Evolutionary conservation across 768 basidiomycete species (phyloP), one percentile per base, ranked within the genome.

Genomic region (Lentinus tigrinus): DNA sequence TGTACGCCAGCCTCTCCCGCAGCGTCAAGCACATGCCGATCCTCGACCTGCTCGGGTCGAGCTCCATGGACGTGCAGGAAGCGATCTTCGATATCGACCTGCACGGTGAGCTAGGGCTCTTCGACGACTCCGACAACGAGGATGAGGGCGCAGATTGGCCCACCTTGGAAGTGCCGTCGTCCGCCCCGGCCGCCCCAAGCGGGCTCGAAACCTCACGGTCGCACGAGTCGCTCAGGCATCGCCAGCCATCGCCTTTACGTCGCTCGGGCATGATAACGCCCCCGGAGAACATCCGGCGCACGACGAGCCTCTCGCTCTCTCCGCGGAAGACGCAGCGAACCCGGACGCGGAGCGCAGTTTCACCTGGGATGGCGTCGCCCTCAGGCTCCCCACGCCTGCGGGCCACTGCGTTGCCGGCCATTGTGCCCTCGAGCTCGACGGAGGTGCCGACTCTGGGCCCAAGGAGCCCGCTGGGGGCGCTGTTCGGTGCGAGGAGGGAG

Each of bases 61-160:
- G 83, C 16, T 78, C 84, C 16, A 81, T 78, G 52, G 84, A 88
- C 57, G 65, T 93, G 17, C 88, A 87, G 64, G 89, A 89, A 50
- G 89, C 88, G 1, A 88, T 93, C 42, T 92, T 94, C 64, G 87
- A 89, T 54, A 81, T 88, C 2, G 86, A 90, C 26, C 67, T 80
- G 21, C 68, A 72, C 3, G 69, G 70, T 27, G 72, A 84, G 9
- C 71, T 74, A 19, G 81, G 78, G 39, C 72, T 84, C 26, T 85
- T 88, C 62, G 73, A 72, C 4, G 81, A 80, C 13, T 75, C 70
- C 6, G 83, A 82, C 37, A 75, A 77, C n/a, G 83, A 81, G 28
- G 64, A 67, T 47, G 62, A 54, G 31, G 31, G 31, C 11, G 31
- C 6, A 31, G 31, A 31, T 6, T 31, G 31, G 31, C 31, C 31